Evolutionary conservation across 106 monocot species (phyloP), one percentile per base, ranked within the genome.

Genomic region (Dactylorhiza incarnata): DNA sequence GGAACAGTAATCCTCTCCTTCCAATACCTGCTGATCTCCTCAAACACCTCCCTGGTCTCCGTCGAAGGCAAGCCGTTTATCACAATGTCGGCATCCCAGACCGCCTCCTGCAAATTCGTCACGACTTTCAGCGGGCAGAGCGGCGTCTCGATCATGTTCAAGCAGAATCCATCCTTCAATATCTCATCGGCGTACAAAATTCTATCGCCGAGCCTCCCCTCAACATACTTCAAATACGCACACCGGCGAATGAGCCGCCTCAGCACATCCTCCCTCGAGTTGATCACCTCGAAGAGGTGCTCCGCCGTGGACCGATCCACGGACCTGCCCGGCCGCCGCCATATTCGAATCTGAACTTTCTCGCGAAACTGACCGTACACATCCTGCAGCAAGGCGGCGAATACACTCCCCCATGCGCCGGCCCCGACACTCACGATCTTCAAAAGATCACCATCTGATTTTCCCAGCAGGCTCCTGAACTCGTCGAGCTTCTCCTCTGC

Each of bases 141-240:
- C 22, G 89, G 89, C 6, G 89, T 89, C 10, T 89, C 86, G 14
- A 89, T 86, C 89, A 89, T 89, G 78, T 89, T 89, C 76, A 89
- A 70, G 82, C 89, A 89, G 63, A 89, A 86, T 0, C 89, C 89
- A 70, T 89, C 89, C 76, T 74, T 86, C 78, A 89, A 61, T 9
- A 89, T 89, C 84, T 89, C 89, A 75, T 89, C 89, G 1, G 89
- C 89, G 53, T 82, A 78, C 74, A 89, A 63, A 7, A 74, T 86
- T 68, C 89, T 59, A 72, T 89, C 89, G 3, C 89, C 89, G 12
- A 89, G 82, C 74, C 89, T 79, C 45, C 74, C 89, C 75, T 89
- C 86, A 6, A 89, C 86, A 45, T 89, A 89, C 58, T 89, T 89
- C 67, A 89, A 25, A 71, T 89, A 89, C 0, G 86, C 89, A 11